A percentile compares a stretch with the other conserved stretches of the same genome.
These are phyloP conservation scores for Hyphodiscus sp. DNA, from an alignment of 2,329 filamentous ascomycete genomes.

Conservation along the genomic window DNA sequence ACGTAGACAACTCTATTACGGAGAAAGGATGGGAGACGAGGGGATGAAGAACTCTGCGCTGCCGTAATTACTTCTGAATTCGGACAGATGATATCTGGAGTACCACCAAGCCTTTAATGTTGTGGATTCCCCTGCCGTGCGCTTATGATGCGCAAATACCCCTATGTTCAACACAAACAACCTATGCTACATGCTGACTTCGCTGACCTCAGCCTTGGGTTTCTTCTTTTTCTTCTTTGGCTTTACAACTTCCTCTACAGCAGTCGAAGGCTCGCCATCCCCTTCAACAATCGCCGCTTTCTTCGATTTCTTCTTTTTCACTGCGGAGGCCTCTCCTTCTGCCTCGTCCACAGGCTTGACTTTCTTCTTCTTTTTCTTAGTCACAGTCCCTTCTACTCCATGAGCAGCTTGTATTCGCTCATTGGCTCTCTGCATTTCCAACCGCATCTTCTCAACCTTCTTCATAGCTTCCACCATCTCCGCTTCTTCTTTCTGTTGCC, in stretches of 20 bases:
- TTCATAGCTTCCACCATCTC: conserved; percentile 86
- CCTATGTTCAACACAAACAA: conserved; percentile 11
- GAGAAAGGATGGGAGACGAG: background rate
- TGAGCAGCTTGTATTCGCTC: conserved; percentile 67
- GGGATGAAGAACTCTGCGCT: background rate
- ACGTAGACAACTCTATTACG: too few species aligned
- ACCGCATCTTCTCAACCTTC: conserved; percentile 76
- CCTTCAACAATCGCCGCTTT: conserved; percentile 27
- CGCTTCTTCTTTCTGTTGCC: conserved; percentile 67
- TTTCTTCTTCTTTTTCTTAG: conserved; percentile 56
- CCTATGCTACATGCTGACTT: background rate
- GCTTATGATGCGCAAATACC: conserved; percentile 7
- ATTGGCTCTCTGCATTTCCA: conserved; percentile 83
- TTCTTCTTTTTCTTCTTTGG: conserved; percentile 42
- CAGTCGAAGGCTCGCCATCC: conserved; percentile 12
- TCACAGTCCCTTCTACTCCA: conserved; percentile 61
- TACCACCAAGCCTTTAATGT: background rate
- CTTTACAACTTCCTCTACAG: conserved; percentile 26
- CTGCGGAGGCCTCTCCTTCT: conserved; percentile 23
- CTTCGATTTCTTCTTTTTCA: conserved; percentile 46
- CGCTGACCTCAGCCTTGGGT: conserved; percentile 15
- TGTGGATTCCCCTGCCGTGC: conserved; percentile 10
- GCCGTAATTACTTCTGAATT: background rate
- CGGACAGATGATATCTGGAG: background rate
- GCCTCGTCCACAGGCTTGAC: conserved; percentile 19